A percentile compares a stretch with the other conserved stretches of the same genome.
Evolutionary conservation across 371 early-diverging fungal species (phyloP).

Genomic region (Haplosporangium sp.): DNA sequence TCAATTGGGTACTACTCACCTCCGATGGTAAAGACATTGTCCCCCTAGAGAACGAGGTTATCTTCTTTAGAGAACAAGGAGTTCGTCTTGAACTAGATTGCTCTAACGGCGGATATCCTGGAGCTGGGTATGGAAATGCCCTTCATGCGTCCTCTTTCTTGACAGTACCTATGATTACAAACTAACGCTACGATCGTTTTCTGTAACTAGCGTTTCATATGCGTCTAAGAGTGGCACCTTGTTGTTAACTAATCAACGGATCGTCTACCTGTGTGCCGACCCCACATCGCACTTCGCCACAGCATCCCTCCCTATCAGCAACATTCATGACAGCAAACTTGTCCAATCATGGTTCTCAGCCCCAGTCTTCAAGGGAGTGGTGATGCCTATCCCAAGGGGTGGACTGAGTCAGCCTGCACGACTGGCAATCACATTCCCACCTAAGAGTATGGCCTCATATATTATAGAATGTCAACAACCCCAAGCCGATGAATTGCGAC

Average conservation of each 20-base stretch:
- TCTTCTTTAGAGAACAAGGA: conserved; percentile 34
- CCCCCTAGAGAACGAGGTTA: conserved; percentile 38
- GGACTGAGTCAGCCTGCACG: conserved; percentile 42
- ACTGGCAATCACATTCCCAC: conserved; percentile 36
- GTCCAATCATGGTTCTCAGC: conserved; percentile 51
- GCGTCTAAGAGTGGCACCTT: conserved; percentile 34
- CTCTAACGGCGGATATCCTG: conserved; percentile 56
- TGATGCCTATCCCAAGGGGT: conserved; percentile 44
- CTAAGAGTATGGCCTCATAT: conserved; percentile 25
- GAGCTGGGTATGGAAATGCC: conserved; percentile 30
- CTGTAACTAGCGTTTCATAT: conserved; percentile 16
- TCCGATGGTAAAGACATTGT: conserved; percentile 47
- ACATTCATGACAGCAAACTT: conserved; percentile 47
- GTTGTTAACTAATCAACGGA: conserved; percentile 48
- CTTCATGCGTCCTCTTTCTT: no score
- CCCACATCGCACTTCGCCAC: conserved; percentile 36
- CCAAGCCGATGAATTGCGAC: no score
- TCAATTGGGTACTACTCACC: conserved; percentile 55
- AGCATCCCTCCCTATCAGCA: conserved; percentile 45
- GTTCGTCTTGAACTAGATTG: conserved; percentile 45
- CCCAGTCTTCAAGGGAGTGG: conserved; percentile 42
- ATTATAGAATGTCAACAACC: no score
- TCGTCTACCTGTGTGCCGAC: conserved; percentile 30
- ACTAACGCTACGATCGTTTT: no score
- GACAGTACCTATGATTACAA: no score